Conservation (phyloP, 495 filamentous ascomycete species). For the Xylaria flabelliformis region DNA sequence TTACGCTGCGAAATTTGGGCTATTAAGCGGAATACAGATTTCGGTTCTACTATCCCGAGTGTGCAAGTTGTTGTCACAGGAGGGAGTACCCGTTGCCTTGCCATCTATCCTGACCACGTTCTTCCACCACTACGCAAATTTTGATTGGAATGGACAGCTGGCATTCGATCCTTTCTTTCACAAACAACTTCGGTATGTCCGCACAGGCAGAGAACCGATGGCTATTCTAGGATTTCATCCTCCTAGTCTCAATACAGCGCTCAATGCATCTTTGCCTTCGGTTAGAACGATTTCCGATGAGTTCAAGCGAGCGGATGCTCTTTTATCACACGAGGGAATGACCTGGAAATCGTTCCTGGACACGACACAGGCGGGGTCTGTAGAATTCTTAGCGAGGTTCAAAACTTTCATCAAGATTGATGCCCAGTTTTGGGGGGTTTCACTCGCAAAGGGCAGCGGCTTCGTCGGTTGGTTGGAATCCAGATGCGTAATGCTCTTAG, state of each 20-base stretch:
- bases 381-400: conserved; percentile 53
- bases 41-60: conserved; percentile 60
- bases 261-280: conserved; percentile 54
- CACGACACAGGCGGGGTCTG: conserved; percentile 30
- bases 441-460: conserved; percentile 49
- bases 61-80: conserved; percentile 52
- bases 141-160: conserved; percentile 56
- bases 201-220: conserved; percentile 60
- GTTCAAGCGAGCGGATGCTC: conserved; percentile 49
- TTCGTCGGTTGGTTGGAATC: conserved; percentile 64
- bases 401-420: conserved; percentile 59
- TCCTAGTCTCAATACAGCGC: conserved; percentile 60
- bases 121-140: conserved; percentile 63
- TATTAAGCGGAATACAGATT: conserved; percentile 64
- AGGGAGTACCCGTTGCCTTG: conserved; percentile 37
- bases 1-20: conserved; percentile 63
- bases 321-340: conserved; percentile 39
- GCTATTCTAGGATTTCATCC: conserved; percentile 60
- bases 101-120: conserved; percentile 57
- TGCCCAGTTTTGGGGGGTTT: conserved; percentile 62
- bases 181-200: conserved; percentile 50
- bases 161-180: conserved; percentile 61
- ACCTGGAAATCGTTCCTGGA: conserved; percentile 53
- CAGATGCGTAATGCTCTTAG: conserved; percentile 54
- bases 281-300: conserved; percentile 56